phyloP scores from a whole-genome alignment of 179 eudicot genomes.

The Nepenthes alata region DNA sequence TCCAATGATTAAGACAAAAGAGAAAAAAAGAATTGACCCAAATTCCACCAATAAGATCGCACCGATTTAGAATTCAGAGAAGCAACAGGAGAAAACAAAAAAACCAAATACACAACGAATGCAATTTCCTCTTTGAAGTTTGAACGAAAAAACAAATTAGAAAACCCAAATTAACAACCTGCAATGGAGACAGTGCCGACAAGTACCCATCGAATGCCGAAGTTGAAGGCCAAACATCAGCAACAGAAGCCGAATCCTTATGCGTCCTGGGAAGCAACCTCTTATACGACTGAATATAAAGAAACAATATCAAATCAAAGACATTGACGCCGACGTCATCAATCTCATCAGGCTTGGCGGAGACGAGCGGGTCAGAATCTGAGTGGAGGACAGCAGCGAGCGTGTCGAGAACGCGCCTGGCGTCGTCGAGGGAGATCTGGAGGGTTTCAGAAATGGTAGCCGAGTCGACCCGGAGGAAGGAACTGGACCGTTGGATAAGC shows the following conservation, averaged over 20 bases:
- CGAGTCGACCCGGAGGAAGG: slow-evolving; percentile 25
- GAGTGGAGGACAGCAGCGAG: slow-evolving; percentile 38
- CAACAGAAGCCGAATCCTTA: slow-evolving; percentile 77
- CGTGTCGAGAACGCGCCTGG: slow-evolving; percentile 50
- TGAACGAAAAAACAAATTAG: not conserved
- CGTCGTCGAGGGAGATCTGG: slow-evolving; percentile 43
- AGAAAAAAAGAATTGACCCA: too few relatives aligned
- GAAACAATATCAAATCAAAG: slow-evolving; percentile 59
- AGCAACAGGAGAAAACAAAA: too few relatives aligned
- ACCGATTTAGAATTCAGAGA: too few relatives aligned
- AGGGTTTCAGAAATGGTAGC: slow-evolving; percentile 27
- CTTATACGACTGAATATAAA: slow-evolving; percentile 80
- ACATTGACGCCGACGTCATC: slow-evolving; percentile 44
- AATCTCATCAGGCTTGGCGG: slow-evolving; percentile 35
- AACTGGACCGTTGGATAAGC: slow-evolving; percentile 29
- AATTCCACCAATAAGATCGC: too few relatives aligned
- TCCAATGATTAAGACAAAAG: too few relatives aligned
- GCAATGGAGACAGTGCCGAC: slow-evolving; percentile 83
- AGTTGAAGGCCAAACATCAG: slow-evolving; percentile 93
- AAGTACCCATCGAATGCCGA: slow-evolving; percentile 84
- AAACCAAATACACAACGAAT: too few relatives aligned
- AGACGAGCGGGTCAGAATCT: slow-evolving; percentile 50
- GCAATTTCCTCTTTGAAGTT: too few relatives aligned
- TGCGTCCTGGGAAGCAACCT: slow-evolving; percentile 71
- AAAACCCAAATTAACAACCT: slow-evolving; percentile 19